Evolutionary conservation across 257 asterid genomes (phyloP), one percentile per base, ranked within the genome.

Genomic region (Lycium barbarum): DNA sequence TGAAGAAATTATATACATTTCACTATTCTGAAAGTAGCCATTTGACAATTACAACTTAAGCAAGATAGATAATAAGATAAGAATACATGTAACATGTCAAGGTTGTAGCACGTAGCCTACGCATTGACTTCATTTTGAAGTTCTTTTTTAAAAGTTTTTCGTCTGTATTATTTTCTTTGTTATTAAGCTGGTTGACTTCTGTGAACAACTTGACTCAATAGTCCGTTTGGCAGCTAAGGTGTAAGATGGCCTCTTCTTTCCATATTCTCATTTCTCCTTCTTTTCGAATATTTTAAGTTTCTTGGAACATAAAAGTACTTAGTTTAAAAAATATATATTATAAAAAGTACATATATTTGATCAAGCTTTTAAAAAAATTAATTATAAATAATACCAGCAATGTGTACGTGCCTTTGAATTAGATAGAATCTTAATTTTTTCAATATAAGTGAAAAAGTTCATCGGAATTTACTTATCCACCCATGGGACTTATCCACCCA

Each of bases 1-100:
- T 26, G 33, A 26, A 26, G 33, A 26, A 0, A 26, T 26, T 26
- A 26, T 26, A 26, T 26, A 26, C 1, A 26, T 26, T 26, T 26
- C 33, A 26, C 33, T n/a, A n/a, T 26, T 26, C 33, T 26, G 33
- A 26, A 26, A 26, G 33, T 26, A 26, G 33, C 33, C 33, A 26
- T 26, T 26, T 26, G 33, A 26, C 79, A 70, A 65, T 70, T 36
- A 68, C 53, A 36, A 71, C 55, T 71, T 72, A 72, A 72, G 58
- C 26, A 72, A 72, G 80, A 72, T n/a, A 72, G 80, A 18, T n/a
- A 45, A 45, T 26, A 26, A 26, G 58, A 72, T 9, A 4, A 71
- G 4, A 71, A 36, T 36, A 10, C n/a, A 68, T 65, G 13, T 17
- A 12, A 7, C 11, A 20, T 20, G 0, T 1, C 14, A 74, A 20